phyloP scores from a whole-genome alignment of 2,329 filamentous ascomycete species.

The Exophiala calicioides region DNA sequence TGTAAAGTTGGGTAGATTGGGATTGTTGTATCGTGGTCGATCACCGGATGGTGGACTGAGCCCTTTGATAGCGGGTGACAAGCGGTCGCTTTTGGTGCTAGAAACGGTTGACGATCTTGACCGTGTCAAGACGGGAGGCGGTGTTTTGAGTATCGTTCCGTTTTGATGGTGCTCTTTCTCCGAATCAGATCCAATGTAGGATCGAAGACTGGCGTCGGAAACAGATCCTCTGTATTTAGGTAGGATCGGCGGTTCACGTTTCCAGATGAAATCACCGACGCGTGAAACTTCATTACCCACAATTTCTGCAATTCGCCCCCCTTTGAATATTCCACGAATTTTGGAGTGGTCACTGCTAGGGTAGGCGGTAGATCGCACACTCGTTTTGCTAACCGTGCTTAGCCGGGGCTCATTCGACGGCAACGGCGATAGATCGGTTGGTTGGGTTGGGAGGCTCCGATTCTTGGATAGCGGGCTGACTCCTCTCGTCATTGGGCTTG shows the following conservation, averaged over 20 bases:
- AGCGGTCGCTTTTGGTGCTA: slow-evolving; percentile 24
- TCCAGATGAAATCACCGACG: slow-evolving; percentile 62
- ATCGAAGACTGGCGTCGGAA: slow-evolving; percentile 48
- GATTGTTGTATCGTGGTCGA: slow-evolving; percentile 42
- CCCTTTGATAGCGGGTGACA: slow-evolving; percentile 10
- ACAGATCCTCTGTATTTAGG: slow-evolving; percentile 41
- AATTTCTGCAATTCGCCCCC: slow-evolving; percentile 70
- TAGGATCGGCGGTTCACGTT: slow-evolving; percentile 53
- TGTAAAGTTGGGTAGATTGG: slow-evolving; percentile 54
- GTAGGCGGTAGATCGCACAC: slow-evolving; percentile 49
- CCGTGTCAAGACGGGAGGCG: slow-evolving; percentile 7
- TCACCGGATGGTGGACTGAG: slow-evolving; percentile 12
- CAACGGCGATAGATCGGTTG: slow-evolving; percentile 9
- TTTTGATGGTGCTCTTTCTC: slow-evolving; percentile 41
- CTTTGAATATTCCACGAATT: slow-evolving; percentile 75
- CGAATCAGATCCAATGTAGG: slow-evolving; percentile 51
- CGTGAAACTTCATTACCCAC: slow-evolving; percentile 66
- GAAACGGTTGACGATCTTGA: slow-evolving; percentile 28
- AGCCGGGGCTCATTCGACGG: slow-evolving; percentile 14
- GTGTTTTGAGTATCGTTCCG: slow-evolving; percentile 22
- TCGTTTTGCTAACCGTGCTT: slow-evolving; percentile 35
- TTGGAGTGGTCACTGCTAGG: slow-evolving; percentile 53
- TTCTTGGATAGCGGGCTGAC: slow-evolving; percentile 25
- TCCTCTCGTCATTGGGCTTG: slow-evolving; percentile 26
- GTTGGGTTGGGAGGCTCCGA: slow-evolving; percentile 9